These are phyloP conservation scores for Calocera viscosa DNA, from an alignment of 768 basidiomycete species.

Conservation along the genomic window DNA sequence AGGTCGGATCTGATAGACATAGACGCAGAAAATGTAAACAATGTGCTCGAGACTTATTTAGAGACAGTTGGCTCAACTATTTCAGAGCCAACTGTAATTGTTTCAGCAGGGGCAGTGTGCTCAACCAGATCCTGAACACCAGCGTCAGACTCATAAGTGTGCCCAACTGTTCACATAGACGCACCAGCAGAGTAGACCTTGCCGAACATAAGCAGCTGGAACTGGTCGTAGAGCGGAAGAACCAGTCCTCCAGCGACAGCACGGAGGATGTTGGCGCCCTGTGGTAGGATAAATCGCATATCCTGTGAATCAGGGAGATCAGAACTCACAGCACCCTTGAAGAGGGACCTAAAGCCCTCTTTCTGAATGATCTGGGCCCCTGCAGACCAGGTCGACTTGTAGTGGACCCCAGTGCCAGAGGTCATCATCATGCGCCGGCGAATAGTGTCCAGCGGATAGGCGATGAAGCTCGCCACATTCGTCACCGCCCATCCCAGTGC, in stretches of 20 bases:
- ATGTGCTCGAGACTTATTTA: neutral
- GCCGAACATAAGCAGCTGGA: constrained; percentile 10
- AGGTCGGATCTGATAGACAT: too few relatives aligned
- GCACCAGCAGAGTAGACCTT: constrained; percentile 10
- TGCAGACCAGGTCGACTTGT: constrained; percentile 33
- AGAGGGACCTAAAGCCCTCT: constrained; percentile 31
- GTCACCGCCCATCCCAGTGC: constrained; percentile 34
- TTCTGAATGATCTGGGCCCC: constrained; percentile 32
- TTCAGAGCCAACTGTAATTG: neutral
- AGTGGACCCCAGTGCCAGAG: constrained; percentile 30
- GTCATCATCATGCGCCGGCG: constrained; percentile 41
- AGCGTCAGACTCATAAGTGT: neutral
- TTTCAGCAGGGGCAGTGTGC: neutral
- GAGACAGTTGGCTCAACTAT: neutral
- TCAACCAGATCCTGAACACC: neutral
- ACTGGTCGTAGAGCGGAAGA: constrained; percentile 12
- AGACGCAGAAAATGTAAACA: too few relatives aligned
- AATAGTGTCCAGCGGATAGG: constrained; percentile 38
- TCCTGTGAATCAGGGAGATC: neutral
- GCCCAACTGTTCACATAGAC: neutral
- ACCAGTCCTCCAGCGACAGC: constrained; percentile 10
- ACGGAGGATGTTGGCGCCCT: constrained; percentile 17
- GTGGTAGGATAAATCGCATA: neutral
- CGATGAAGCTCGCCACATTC: constrained; percentile 31
- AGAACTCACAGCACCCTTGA: constrained; percentile 18